phyloP scores from a whole-genome alignment of 169 alveolate genomes.

The Cryptosporidium bovis region DNA sequence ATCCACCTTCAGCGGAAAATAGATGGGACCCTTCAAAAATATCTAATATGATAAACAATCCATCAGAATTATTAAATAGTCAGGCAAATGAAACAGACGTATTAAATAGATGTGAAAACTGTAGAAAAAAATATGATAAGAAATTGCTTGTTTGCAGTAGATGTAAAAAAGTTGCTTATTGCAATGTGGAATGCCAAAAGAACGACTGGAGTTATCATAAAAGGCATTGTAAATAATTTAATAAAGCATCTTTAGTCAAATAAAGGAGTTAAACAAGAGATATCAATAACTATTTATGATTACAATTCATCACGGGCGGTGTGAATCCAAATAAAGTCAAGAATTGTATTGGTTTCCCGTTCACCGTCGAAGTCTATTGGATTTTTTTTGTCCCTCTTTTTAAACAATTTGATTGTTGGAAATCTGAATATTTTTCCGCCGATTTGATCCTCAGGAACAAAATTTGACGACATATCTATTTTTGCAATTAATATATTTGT shows the following conservation, averaged over 20 bases:
- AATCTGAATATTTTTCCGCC: conserved; percentile 58
- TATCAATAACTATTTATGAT: neutral
- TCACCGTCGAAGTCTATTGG: conserved; percentile 70
- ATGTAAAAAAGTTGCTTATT: conserved; percentile 87
- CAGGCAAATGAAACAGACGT: conserved; percentile 11
- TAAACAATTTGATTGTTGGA: conserved; percentile 76
- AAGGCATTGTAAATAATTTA: conserved; percentile 80
- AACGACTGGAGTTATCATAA: conserved; percentile 88
- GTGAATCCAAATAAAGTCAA: conserved; percentile 71
- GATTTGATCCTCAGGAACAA: conserved; percentile 74
- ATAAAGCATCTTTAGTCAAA: neutral
- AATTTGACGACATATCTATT: conserved; percentile 86
- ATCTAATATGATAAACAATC: conserved; percentile 72
- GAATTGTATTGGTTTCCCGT: conserved; percentile 38
- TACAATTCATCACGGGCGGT: conserved; percentile 69
- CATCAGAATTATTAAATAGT: conserved; percentile 60
- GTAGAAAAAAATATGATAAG: conserved; percentile 79
- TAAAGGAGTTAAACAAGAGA: neutral
- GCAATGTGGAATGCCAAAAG: conserved; percentile 87
- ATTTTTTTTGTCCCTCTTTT: conserved; percentile 38
- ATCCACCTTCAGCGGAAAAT: conserved; percentile 88
- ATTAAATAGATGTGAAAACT: conserved; percentile 78
- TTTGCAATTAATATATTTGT: conserved; percentile 83
- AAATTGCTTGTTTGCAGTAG: conserved; percentile 82
- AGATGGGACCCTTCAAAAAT: conserved; percentile 80